Conservation (phyloP, 2,329 filamentous ascomycete genomes). For the Decorospora gaudefroyi region DNA sequence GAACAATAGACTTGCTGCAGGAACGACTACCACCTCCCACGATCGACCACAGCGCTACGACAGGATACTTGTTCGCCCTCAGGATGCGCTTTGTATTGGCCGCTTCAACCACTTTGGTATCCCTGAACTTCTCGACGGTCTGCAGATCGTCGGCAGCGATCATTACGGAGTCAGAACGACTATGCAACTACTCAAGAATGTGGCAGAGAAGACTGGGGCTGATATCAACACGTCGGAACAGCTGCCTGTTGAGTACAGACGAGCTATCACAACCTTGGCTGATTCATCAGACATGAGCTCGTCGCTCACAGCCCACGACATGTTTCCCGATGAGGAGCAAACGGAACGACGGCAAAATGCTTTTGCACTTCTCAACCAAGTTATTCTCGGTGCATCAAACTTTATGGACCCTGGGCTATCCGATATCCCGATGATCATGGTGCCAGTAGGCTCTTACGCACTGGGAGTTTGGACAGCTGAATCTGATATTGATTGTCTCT, state of each 20-base stretch:
- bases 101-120: slow-evolving; percentile 65
- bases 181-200: slow-evolving; percentile 38
- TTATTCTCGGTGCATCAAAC: slow-evolving; percentile 44
- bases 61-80: slow-evolving; percentile 60
- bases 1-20: slow-evolving; percentile 60
- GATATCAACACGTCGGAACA: slow-evolving; percentile 8
- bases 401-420: slow-evolving; percentile 11
- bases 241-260: slow-evolving; percentile 19
- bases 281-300: slow-evolving; percentile 18
- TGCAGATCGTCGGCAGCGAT: slow-evolving; percentile 42
- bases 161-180: slow-evolving; percentile 60
- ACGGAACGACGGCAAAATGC: slow-evolving; percentile 50
- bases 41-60: slow-evolving; percentile 68
- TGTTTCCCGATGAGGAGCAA: slow-evolving; percentile 57
- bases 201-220: background rate
- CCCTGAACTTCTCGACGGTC: slow-evolving; percentile 31
- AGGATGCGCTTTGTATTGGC: slow-evolving; percentile 48
- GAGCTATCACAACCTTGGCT: slow-evolving; percentile 12
- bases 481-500: slow-evolving; percentile 69
- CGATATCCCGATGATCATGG: slow-evolving; percentile 55
- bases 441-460: slow-evolving; percentile 69
- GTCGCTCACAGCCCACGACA: slow-evolving; percentile 23
- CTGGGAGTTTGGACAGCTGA: slow-evolving; percentile 64
- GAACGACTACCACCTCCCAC: slow-evolving; percentile 60
- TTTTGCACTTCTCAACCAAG: slow-evolving; percentile 54